phyloP scores from a whole-genome alignment of 2,329 filamentous ascomycete genomes.

The Atkinsonella hypoxylon region DNA sequence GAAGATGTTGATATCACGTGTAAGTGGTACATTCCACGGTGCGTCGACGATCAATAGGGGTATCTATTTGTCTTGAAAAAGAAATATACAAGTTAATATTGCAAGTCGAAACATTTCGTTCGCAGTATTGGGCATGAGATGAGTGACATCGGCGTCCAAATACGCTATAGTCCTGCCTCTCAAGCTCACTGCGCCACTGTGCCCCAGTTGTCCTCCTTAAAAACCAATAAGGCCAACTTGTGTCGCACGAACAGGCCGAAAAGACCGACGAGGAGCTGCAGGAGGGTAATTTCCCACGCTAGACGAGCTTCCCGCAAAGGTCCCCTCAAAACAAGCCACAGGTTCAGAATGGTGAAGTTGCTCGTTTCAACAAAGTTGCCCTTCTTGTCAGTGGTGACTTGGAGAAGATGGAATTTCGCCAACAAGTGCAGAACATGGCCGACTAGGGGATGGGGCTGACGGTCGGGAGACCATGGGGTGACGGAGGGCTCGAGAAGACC shows the following conservation, averaged over 20 bases:
- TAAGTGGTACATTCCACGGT: background rate
- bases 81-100: too few relatives aligned
- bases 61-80: background rate
- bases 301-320: conserved; percentile 80
- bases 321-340: conserved; percentile 93
- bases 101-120: too few relatives aligned
- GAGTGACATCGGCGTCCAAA: background rate
- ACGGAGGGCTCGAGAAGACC: conserved; percentile 79
- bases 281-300: conserved; percentile 63
- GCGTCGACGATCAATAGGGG: background rate
- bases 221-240: conserved; percentile 73
- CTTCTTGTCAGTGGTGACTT: conserved; percentile 52
- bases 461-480: conserved; percentile 57
- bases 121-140: background rate
- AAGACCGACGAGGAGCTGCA: conserved; percentile 69
- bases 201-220: conserved; percentile 74
- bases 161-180: too few relatives aligned
- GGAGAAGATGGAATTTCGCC: conserved; percentile 53
- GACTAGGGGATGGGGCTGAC: conserved; percentile 56
- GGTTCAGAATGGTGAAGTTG: conserved; percentile 87
- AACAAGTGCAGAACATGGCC: conserved; percentile 55
- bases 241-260: conserved; percentile 78
- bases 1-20: background rate
- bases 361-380: conserved; percentile 67
- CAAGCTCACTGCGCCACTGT: conserved; percentile 15